Percentiles rank a stretch among this genome's conserved stretches.
These are phyloP conservation scores for Hymenoscyphus linearis DNA, from an alignment of 2,329 filamentous ascomycete species.

Conservation along the genomic window DNA sequence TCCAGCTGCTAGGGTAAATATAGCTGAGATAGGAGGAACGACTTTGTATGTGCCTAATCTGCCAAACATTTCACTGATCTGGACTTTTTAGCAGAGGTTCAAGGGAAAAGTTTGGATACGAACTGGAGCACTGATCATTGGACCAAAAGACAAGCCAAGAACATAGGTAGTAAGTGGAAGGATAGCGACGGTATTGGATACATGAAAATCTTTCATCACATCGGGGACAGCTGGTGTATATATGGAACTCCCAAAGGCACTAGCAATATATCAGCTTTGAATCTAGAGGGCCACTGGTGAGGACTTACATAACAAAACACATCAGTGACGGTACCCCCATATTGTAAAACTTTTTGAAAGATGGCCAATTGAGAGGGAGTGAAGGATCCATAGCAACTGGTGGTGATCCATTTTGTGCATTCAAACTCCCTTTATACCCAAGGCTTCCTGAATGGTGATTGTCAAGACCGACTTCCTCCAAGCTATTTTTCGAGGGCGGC, in stretches of 20 bases:
- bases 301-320: not conserved
- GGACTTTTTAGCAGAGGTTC: not conserved
- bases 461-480: too few relatives aligned
- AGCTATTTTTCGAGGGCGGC: too few relatives aligned
- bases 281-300: not conserved
- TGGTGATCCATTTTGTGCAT: not conserved
- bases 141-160: constrained; percentile 53
- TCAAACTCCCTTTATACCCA: not conserved
- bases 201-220: constrained; percentile 47
- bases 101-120: not conserved
- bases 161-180: constrained; percentile 54
- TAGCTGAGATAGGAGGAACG: constrained; percentile 41
- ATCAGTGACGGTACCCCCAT: not conserved
- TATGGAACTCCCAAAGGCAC: constrained; percentile 49
- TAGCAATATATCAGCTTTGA: constrained; percentile 22
- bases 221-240: constrained; percentile 43
- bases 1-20: constrained; percentile 53
- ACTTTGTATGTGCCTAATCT: constrained; percentile 47
- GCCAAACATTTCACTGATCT: constrained; percentile 51
- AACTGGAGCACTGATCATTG: constrained; percentile 50
- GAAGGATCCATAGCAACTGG: constrained; percentile 3
- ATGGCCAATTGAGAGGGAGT: not conserved
- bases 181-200: constrained; percentile 50
- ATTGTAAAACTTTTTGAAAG: not conserved
- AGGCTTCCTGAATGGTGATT: too few relatives aligned